phyloP scores from a whole-genome alignment of 2,329 filamentous ascomycete genomes.

The Huntiella abstrusa region DNA sequence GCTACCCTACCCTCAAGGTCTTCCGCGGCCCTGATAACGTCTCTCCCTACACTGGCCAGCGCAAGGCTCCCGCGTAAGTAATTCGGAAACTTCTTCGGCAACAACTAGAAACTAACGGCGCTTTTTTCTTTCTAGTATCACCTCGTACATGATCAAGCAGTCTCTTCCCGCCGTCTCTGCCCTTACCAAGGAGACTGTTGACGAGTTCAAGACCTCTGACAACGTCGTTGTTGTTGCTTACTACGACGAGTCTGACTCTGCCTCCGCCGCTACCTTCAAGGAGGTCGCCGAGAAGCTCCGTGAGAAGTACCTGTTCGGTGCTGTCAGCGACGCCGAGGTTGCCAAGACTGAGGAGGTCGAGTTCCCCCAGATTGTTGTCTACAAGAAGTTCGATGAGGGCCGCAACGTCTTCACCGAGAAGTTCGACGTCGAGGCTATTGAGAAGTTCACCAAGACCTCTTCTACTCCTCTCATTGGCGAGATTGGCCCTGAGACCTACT shows the following conservation, averaged over 20 bases:
- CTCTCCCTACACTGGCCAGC: conserved; percentile 68
- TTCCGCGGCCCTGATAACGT: conserved; percentile 80
- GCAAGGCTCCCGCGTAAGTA: conserved; percentile 61
- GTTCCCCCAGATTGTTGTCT: conserved; percentile 73
- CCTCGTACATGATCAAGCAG: conserved; percentile 95
- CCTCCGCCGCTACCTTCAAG: conserved; percentile 69
- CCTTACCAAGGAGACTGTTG: conserved; percentile 62
- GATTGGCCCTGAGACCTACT: conserved; percentile 92
- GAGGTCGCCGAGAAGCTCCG: conserved; percentile 56
- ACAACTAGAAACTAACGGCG: conserved; percentile 6
- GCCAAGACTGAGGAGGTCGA: conserved; percentile 82
- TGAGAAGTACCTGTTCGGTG: conserved; percentile 84
- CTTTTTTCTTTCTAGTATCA: conserved; percentile 27
- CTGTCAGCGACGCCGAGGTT: conserved; percentile 62
- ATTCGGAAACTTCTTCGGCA: not conserved
- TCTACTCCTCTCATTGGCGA: conserved; percentile 86
- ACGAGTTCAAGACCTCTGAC: conserved; percentile 95
- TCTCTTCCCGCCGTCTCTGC: conserved; percentile 78
- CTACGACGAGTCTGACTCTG: conserved; percentile 62
- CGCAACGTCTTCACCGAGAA: conserved; percentile 69
- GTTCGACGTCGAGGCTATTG: conserved; percentile 65
- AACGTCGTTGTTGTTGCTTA: conserved; percentile 91
- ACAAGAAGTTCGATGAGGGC: conserved; percentile 96
- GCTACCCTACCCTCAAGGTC: conserved; percentile 96
- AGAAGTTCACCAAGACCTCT: conserved; percentile 64